Percentiles rank a stretch among this genome's conserved stretches.
phyloP scores from a whole-genome alignment of 495 filamentous ascomycete species.

The Trichocladium antarcticum region DNA sequence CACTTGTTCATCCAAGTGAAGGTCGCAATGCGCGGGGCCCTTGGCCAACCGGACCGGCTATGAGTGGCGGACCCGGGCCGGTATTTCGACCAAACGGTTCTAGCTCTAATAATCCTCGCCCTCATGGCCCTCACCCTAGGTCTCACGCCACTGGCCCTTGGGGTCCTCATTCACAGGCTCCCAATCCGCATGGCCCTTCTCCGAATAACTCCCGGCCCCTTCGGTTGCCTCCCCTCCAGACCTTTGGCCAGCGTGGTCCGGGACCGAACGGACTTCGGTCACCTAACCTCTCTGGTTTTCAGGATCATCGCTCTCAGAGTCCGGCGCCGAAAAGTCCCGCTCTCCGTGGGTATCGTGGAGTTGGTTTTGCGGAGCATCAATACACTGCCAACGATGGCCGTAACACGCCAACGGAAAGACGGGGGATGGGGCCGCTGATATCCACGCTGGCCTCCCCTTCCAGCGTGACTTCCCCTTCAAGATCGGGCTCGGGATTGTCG shows the following conservation, averaged over 20 bases:
- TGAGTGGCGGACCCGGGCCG: not conserved
- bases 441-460: constrained; percentile 7
- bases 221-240: constrained; percentile 1
- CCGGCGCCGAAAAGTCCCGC: not conserved
- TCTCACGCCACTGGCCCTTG: not conserved
- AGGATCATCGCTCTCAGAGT: not conserved
- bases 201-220: constrained; percentile 5
- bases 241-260: constrained; percentile 1
- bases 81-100: not conserved
- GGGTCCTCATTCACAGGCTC: not conserved
- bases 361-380: constrained; percentile 2
- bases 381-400: not conserved
- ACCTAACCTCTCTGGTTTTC: not conserved
- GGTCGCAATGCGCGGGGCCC: not conserved
- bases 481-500: constrained; percentile 7
- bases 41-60: not conserved
- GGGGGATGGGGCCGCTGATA: not conserved
- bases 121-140: not conserved
- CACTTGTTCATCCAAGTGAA: no score
- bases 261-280: constrained; percentile 1
- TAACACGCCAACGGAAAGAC: not conserved
- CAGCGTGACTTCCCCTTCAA: constrained; percentile 6
- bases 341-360: not conserved
- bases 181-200: not conserved
- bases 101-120: not conserved